Evolutionary conservation across 129 eudicot species (phyloP).

Genomic region (Erigeron canadensis): DNA sequence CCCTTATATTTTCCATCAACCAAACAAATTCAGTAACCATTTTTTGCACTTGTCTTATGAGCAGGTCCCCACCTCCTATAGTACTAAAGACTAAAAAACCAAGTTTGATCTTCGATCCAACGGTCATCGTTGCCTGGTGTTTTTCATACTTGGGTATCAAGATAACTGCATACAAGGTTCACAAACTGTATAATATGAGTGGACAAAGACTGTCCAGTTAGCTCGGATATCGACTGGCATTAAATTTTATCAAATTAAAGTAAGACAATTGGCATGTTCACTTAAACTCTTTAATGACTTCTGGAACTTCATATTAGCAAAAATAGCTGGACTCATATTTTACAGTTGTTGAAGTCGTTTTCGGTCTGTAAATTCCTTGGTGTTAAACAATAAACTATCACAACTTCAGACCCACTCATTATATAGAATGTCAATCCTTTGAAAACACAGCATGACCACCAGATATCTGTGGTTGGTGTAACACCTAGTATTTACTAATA

Average conservation of each 20-base stretch:
- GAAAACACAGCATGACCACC: constrained; percentile 55
- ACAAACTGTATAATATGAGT: constrained; percentile 28
- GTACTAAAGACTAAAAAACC: constrained; percentile 12
- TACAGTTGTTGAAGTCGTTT: constrained; percentile 40
- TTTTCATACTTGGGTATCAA: constrained; percentile 22
- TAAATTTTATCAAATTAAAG: constrained; percentile 28
- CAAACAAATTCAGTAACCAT: constrained; percentile 16
- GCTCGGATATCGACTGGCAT: constrained; percentile 31
- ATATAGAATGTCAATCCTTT: constrained; percentile 44
- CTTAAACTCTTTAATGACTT: constrained; percentile 26
- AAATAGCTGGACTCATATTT: constrained; percentile 27
- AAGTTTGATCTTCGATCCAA: constrained; percentile 6
- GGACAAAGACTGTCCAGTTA: constrained; percentile 37
- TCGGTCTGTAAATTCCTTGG: constrained; percentile 32
- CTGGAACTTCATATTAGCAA: constrained; percentile 23
- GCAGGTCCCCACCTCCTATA: constrained; percentile 28
- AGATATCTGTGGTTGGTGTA: constrained; percentile 67
- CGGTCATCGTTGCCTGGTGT: constrained; percentile 6
- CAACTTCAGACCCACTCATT: constrained; percentile 41
- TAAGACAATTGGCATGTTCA: constrained; percentile 29
- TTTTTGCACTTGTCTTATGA: constrained; percentile 27
- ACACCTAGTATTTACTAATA: constrained; percentile 28
- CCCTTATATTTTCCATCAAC: constrained; percentile 24
- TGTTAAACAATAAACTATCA: constrained; percentile 14
- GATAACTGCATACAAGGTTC: constrained; percentile 30